Base-by-base conservation (phyloP, 768 basidiomycete genomes). In the Kondoa malvinella region DNA sequence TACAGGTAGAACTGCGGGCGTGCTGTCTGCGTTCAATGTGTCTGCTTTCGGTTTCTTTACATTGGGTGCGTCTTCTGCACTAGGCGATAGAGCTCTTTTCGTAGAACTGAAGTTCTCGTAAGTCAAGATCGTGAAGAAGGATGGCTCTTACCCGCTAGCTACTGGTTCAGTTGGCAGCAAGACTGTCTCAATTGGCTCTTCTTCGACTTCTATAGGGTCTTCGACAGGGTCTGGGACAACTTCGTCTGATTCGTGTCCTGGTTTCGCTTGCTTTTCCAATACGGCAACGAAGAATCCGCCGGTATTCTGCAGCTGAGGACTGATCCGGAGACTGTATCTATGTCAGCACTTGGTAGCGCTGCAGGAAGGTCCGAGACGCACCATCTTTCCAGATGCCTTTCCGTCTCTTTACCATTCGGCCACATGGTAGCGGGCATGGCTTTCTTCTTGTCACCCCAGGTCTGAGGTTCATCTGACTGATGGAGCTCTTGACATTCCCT, bases 271-370 rank as follows among this genome's bases (percentile, higher is more conserved):
- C 69, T 79, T 80, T 69, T 78, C 76, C 34, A 96, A 77, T 0
- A 95, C 87, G 14, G 91, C 91, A n/a, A 99, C 85, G 75, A 95
- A 99, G 78, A 99, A 99, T 0, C 92, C 95, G 1, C 95, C 95
- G 0, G 92, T 89, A 74, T 99, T 88, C 77, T 97, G 95, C 8
- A 95, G 79, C 76, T 97, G 92, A 1, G 95, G 92, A 75, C 94
- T 88, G 70, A 97, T 84, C 50, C 95, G 83, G 76, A 96, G 78
- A 72, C 92, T 95, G 34, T 26, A 16, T 40, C 4, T 17, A 16
- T 33, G 30, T 30, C 1, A 27, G 25, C 59, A 16, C 25, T 32
- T 40, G 71, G 66, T 4, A 50, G 34, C 56, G 62, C 31, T 59
- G 21, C 4, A 27, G 17, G 31, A 56, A 64, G 31, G 4, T 16